Base-by-base conservation (phyloP, 2,329 filamentous ascomycete species). In the Colletotrichum higginsianum region DNA sequence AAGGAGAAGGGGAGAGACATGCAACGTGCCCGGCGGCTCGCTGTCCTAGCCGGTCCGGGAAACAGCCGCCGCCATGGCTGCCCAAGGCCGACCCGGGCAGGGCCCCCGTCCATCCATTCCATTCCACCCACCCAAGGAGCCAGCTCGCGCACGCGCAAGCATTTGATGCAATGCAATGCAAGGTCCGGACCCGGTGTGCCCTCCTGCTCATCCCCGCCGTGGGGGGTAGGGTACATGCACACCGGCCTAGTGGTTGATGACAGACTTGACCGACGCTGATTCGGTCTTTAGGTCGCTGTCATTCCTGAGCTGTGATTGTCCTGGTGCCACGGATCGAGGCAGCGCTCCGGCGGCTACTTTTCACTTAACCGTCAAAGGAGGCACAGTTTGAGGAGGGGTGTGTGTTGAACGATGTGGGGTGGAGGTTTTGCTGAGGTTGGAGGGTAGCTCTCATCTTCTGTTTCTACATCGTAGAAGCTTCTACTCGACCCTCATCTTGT, bases 111-210 rank as follows among this genome's bases (percentile, higher is more conserved):
- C 35, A 38, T 38, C 35, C 35, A 35, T 35, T 7, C 30, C n/a
- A 40, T 40, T 35, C 53, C 35, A 30, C 53, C 53, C 35, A 30
- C 35, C 53, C 35, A 18, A 38, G 35, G 35, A 18, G 26, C 13
- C n/a, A 9, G 35, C 30, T 49, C 46, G 3, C n/a, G 60, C 60
- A 52, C 38, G 49, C 61, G 23, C 61, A 46, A 63, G 61, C 55
- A 66, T 67, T 52, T 71, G 64, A 68, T 68, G 68, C 68, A 68
- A 55, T 68, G 68, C 68, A 47, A 68, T 68, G 68, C 68, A 68
- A 44, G 65, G 26, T 53, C 64, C 38, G 52, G 60, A 18, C 16
- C 47, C 15, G 42, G 35, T 62, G 35, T 9, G 35, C 35, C 47
- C 44, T 12, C 42, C 18, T 23, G n/a, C 30, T n/a, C 44, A 38